Evolutionary conservation across 805 yeast genomes (phyloP).

Genomic region (Suhomyces vadensis): DNA sequence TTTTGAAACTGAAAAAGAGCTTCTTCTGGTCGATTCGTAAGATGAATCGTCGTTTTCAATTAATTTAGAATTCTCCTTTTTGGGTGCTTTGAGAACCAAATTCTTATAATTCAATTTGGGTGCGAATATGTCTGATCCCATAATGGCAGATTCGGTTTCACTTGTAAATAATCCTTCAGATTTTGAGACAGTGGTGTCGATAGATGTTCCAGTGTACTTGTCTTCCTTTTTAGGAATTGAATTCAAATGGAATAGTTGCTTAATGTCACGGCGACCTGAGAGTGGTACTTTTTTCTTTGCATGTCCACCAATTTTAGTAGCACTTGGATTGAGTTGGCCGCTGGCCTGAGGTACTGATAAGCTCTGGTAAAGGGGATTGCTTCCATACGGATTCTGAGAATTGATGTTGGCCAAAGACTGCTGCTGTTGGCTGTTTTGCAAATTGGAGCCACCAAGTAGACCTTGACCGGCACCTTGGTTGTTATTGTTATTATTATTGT

Average conservation of each 20-base stretch:
- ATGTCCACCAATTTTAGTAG: slow-evolving; percentile 20
- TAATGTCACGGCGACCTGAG: slow-evolving; percentile 55
- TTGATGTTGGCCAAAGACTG: slow-evolving; percentile 31
- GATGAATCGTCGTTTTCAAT: slow-evolving; percentile 5
- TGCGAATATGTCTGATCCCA: slow-evolving; percentile 69
- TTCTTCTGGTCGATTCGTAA: neutral
- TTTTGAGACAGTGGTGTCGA: neutral
- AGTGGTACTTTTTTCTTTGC: slow-evolving; percentile 62
- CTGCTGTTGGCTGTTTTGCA: slow-evolving; percentile 23
- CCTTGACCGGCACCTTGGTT: slow-evolving; percentile 16
- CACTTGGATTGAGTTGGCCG: slow-evolving; percentile 36
- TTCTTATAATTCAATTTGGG: slow-evolving; percentile 57
- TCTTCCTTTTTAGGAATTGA: slow-evolving; percentile 18
- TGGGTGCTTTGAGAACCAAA: slow-evolving; percentile 52
- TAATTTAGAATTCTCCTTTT: slow-evolving; percentile 11
- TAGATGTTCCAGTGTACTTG: neutral
- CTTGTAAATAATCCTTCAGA: slow-evolving; percentile 25
- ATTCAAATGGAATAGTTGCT: slow-evolving; percentile 48
- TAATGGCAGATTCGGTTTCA: slow-evolving; percentile 64
- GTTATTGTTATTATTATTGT: slow-evolving; percentile 13
- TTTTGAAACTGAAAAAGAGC: slow-evolving; percentile 7
- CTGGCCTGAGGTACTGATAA: slow-evolving; percentile 36
- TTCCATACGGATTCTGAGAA: slow-evolving; percentile 70
- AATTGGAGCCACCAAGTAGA: slow-evolving; percentile 15
- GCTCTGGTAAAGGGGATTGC: slow-evolving; percentile 64